Conservation (phyloP, 2,329 filamentous ascomycete species). For the Ceratocystis huliohia region DNA sequence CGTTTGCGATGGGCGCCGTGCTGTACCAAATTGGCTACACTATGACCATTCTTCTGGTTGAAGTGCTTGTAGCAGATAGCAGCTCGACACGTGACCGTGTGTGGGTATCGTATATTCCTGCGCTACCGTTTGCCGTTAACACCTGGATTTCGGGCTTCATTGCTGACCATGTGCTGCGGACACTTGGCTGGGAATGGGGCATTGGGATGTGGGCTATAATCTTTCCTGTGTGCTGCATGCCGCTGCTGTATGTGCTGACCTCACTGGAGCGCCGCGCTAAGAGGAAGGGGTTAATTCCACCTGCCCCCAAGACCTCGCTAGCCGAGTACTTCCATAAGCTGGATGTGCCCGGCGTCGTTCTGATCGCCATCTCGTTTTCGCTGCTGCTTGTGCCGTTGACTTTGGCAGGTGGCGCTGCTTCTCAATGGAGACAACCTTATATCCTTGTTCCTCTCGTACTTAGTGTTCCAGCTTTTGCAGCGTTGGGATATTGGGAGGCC, state of each 20-base stretch:
- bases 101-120: slow-evolving; percentile 51
- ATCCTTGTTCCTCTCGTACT: slow-evolving; percentile 35
- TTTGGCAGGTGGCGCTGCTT: slow-evolving; percentile 32
- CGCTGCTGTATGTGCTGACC: slow-evolving; percentile 41
- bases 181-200: slow-evolving; percentile 47
- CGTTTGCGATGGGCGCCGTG: slow-evolving; percentile 45
- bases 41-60: slow-evolving; percentile 45
- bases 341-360: slow-evolving; percentile 34
- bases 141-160: slow-evolving; percentile 52
- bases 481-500: slow-evolving; percentile 37
- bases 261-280: slow-evolving; percentile 41
- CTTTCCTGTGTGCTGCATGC: slow-evolving; percentile 44
- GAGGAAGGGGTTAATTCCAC: slow-evolving; percentile 33
- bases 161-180: slow-evolving; percentile 34
- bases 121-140: slow-evolving; percentile 48
- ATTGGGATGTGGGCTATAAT: slow-evolving; percentile 54
- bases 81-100: slow-evolving; percentile 50
- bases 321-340: slow-evolving; percentile 33
- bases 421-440: slow-evolving; percentile 30
- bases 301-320: slow-evolving; percentile 26
- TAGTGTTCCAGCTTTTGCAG: slow-evolving; percentile 36
- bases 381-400: slow-evolving; percentile 36
- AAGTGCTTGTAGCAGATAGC: slow-evolving; percentile 51
- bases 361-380: slow-evolving; percentile 35
- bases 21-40: slow-evolving; percentile 54